Evolutionary conservation across 139 green algal genomes (phyloP), one percentile per base, ranked within the genome.

Genomic region (Raphidocelis subcapitata): DNA sequence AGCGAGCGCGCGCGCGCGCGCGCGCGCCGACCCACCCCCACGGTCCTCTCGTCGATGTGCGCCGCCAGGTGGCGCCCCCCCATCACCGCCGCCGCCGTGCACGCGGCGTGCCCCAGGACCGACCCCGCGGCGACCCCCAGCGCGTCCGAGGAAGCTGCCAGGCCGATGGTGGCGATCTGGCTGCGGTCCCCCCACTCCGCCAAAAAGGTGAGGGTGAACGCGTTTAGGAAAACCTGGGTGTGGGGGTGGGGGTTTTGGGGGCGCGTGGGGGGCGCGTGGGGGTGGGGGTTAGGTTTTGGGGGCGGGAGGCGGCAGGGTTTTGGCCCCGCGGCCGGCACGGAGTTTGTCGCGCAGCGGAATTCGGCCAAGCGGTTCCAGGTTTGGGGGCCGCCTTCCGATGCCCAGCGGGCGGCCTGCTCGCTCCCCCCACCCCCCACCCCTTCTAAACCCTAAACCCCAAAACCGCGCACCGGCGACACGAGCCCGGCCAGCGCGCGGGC

Each of bases 131-230:
- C 95, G 1, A 99, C 96, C 0, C 95, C 96, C 49, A 94, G 55
- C 10, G 92, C 86, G 65, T 99, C 86, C 44, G 91, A 85, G n/a
- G 93, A 90, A 1, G 95, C 89, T 26, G 94, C 95, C 41, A 97
- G 75, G 16, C 84, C 84, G 49, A 92, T 90, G 20, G 94, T 98
- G 1, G 93, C 90, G 67, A 99, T 97, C 72, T 99, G 96, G 77
- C 89, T 97, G 36, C 95, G 87, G 82, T 99, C 96, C 16, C 96
- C 96, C 96, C 96, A 99, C 83, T 99, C 96, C 0, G 96, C 96
- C 26, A 99, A 68, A 76, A 99, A 99, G 0, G 93, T 99, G 44
- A 99, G 86, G 18, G 95, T 92, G 84, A 99, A 98, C 0, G 90
- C 84, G 72, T 99, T 95, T 1, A 99, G 37, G 59, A 98, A 95